A percentile compares a stretch with the other conserved stretches of the same genome.
Evolutionary conservation across 2,329 filamentous ascomycete species (phyloP).

Genomic region (Paradendryphiella salina): DNA sequence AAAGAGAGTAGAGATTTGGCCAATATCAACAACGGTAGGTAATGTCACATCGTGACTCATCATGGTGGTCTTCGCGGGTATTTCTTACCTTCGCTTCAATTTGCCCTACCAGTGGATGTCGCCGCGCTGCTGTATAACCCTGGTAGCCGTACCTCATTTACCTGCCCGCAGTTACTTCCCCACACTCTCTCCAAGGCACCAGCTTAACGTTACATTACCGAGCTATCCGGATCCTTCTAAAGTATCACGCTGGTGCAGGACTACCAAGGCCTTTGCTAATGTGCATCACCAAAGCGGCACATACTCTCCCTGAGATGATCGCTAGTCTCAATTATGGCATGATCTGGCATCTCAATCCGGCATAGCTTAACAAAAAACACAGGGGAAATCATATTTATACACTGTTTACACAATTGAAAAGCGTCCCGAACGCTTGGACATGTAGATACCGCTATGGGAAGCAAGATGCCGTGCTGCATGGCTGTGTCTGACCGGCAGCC

Average conservation of each 20-base stretch:
- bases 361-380: not conserved
- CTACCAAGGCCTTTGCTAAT: too few relatives aligned
- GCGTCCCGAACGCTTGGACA: not conserved
- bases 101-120: constrained; percentile 23
- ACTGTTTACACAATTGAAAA: not conserved
- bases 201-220: constrained; percentile 10
- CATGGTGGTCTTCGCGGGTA: constrained; percentile 2
- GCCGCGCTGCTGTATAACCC: constrained; percentile 22
- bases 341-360: too few relatives aligned
- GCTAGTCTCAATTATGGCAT: too few relatives aligned
- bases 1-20: constrained; percentile 2
- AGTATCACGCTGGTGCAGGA: too few relatives aligned
- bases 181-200: constrained; percentile 1
- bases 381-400: not conserved
- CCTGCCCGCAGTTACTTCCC: constrained; percentile 13
- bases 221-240: constrained; percentile 5
- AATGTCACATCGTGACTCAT: constrained; percentile 13
- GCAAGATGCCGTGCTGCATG: constrained; percentile 29
- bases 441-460: constrained; percentile 12
- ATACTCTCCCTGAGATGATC: too few relatives aligned
- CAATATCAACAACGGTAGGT: constrained; percentile 12
- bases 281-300: too few relatives aligned
- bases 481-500: constrained; percentile 18
- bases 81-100: constrained; percentile 7
- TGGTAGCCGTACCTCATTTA: constrained; percentile 7